Conservation (phyloP, 2,329 filamentous ascomycete genomes). For the Verticillium longisporum region DNA sequence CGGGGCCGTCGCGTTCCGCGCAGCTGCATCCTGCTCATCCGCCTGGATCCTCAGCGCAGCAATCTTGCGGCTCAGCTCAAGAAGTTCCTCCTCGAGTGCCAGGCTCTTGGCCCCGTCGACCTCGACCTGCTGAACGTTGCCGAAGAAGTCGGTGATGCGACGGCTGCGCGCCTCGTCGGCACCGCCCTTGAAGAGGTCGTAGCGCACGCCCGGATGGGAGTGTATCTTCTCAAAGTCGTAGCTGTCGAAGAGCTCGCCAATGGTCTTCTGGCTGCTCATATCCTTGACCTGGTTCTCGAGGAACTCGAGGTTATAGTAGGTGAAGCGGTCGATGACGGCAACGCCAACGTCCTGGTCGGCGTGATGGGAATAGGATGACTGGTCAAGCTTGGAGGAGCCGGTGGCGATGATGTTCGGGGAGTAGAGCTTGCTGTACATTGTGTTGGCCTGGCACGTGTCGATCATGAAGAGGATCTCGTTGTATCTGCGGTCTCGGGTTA, state of each 20-base stretch:
- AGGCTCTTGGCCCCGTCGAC: slow-evolving; percentile 59
- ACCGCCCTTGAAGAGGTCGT: slow-evolving; percentile 89
- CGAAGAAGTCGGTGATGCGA: slow-evolving; percentile 93
- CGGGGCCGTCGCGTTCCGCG: slow-evolving; percentile 11
- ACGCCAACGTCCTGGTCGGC: slow-evolving; percentile 97
- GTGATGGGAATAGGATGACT: slow-evolving; percentile 95
- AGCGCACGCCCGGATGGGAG: slow-evolving; percentile 82
- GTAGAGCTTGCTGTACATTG: slow-evolving; percentile 98
- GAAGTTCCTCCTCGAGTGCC: slow-evolving; percentile 64
- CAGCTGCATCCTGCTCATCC: slow-evolving; percentile 32
- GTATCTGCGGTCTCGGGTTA: slow-evolving; percentile 48
- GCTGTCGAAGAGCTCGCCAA: slow-evolving; percentile 92
- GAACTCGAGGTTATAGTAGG: slow-evolving; percentile 97
- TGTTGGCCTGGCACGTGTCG: slow-evolving; percentile 98
- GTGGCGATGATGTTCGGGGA: slow-evolving; percentile 97
- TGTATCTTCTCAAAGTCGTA: slow-evolving; percentile 95
- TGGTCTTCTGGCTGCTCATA: slow-evolving; percentile 76
- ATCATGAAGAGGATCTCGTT: slow-evolving; percentile 99
- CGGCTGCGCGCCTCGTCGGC: slow-evolving; percentile 70
- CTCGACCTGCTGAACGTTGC: slow-evolving; percentile 96
- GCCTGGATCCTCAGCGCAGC: slow-evolving; percentile 43
- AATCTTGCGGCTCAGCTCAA: slow-evolving; percentile 66
- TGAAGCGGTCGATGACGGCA: slow-evolving; percentile 96
- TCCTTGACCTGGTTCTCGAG: slow-evolving; percentile 85
- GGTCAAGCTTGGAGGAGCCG: slow-evolving; percentile 90